Percentiles rank a stretch among this genome's conserved stretches.
Conservation (phyloP, 2,329 filamentous ascomycete species). For the Phoma sp. region DNA sequence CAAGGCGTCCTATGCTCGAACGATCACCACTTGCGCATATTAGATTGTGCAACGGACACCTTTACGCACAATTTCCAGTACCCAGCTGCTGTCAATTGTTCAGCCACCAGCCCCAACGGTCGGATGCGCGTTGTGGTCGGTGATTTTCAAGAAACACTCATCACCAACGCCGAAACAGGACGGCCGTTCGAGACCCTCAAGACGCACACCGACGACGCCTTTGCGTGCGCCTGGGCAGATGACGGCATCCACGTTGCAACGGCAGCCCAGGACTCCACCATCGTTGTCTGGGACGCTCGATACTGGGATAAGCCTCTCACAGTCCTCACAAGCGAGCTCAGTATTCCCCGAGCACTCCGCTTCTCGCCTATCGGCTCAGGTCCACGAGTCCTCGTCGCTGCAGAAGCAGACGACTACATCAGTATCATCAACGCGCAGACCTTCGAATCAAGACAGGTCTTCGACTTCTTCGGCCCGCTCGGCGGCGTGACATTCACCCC, state of each 20-base stretch:
- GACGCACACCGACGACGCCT: constrained; percentile 74
- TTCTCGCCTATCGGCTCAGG: constrained; percentile 78
- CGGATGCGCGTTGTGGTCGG: constrained; percentile 77
- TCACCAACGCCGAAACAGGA: constrained; percentile 73
- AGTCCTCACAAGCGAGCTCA: constrained; percentile 70
- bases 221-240: constrained; percentile 81
- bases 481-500: constrained; percentile 72
- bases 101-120: constrained; percentile 73
- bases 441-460: constrained; percentile 70
- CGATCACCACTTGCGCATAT: constrained; percentile 61
- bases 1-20: constrained; percentile 66
- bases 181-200: constrained; percentile 63
- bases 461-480: constrained; percentile 79
- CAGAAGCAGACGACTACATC: constrained; percentile 78
- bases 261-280: constrained; percentile 75
- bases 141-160: constrained; percentile 69
- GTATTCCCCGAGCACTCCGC: constrained; percentile 71
- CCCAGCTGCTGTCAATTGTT: constrained; percentile 73
- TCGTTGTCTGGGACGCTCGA: constrained; percentile 80
- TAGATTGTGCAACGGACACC: constrained; percentile 64
- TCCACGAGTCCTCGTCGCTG: constrained; percentile 71
- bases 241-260: constrained; percentile 80
- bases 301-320: constrained; percentile 66
- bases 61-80: constrained; percentile 66
- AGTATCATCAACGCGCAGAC: constrained; percentile 73